A percentile compares a stretch with the other conserved stretches of the same genome.
These are phyloP conservation scores for Actinomucor elegans DNA, from an alignment of 371 early-diverging fungal genomes.

Conservation along the genomic window DNA sequence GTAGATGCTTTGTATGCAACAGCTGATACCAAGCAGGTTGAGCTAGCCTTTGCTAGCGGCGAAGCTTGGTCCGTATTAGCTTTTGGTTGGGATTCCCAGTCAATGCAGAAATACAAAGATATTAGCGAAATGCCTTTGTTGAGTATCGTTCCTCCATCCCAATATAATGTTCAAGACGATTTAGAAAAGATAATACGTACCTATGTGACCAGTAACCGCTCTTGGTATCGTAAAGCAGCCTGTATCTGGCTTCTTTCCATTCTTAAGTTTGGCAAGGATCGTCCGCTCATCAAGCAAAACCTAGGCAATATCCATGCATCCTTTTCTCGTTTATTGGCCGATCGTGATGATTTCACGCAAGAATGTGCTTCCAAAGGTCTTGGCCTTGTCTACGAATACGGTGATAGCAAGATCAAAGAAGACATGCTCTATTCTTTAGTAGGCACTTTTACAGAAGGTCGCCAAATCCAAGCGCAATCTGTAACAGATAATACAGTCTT, in stretches of 20 bases:
- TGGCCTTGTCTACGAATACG: constrained; percentile 85
- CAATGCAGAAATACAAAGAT: constrained; percentile 68
- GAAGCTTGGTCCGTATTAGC: constrained; percentile 73
- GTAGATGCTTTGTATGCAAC: constrained; percentile 62
- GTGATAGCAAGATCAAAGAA: constrained; percentile 69
- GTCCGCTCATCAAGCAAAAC: constrained; percentile 48
- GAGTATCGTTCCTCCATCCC: constrained; percentile 2
- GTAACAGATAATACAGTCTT: constrained; percentile 78
- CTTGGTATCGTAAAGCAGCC: constrained; percentile 74
- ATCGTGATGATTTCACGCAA: constrained; percentile 82
- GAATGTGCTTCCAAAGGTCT: constrained; percentile 88
- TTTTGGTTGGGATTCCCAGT: constrained; percentile 72
- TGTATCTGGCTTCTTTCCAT: constrained; percentile 86
- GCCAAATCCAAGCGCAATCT: constrained; percentile 60
- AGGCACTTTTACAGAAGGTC: constrained; percentile 62
- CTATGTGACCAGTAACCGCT: constrained; percentile 52
- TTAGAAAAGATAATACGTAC: constrained; percentile 55
- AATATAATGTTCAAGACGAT: constrained; percentile 30
- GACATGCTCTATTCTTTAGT: constrained; percentile 64
- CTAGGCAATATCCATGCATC: constrained; percentile 64
- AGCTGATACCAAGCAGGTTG: constrained; percentile 76
- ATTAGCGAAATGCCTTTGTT: constrained; percentile 48
- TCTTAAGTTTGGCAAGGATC: constrained; percentile 72
- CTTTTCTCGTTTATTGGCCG: constrained; percentile 75
- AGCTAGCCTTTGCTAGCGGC: constrained; percentile 82